phyloP scores from a whole-genome alignment of 73 alveolate species.

The Paraurostyla sp. region DNA sequence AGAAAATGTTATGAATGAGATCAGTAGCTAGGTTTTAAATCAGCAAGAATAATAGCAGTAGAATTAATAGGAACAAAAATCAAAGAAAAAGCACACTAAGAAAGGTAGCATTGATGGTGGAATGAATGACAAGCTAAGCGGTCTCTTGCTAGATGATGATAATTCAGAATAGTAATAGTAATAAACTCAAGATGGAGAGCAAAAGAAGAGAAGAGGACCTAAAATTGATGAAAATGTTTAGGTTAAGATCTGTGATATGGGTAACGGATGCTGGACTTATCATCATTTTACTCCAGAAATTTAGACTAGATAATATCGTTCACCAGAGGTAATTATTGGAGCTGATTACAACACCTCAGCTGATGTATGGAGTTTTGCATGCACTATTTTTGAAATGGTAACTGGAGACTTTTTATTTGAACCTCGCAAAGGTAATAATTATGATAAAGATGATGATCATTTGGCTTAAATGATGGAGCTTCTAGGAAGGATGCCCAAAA shows the following conservation, averaged over 20 bases:
- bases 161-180: neutral
- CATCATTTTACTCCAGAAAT: conserved; percentile 95
- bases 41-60: neutral
- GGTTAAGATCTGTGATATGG: conserved; percentile 93
- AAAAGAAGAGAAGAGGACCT: conserved; percentile 86
- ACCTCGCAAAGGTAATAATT: conserved; percentile 89
- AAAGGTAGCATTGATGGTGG: conserved; percentile 19
- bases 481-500: conserved; percentile 94
- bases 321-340: conserved; percentile 98
- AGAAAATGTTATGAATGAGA: neutral
- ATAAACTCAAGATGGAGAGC: conserved; percentile 1
- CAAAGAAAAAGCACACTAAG: neutral
- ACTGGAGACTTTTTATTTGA: conserved; percentile 98
- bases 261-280: conserved; percentile 97
- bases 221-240: conserved; percentile 85
- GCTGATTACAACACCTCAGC: conserved; percentile 91
- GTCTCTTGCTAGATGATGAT: conserved; percentile 28
- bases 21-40: neutral
- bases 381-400: conserved; percentile 94
- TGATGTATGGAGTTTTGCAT: conserved; percentile 97
- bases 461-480: conserved; percentile 96
- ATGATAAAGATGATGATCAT: conserved; percentile 93
- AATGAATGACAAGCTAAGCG: conserved; percentile 1
- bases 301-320: conserved; percentile 97
- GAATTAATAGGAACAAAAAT: neutral